Conservation (phyloP, 2,329 filamentous ascomycete genomes). For the Fusarium ambrosium region DNA sequence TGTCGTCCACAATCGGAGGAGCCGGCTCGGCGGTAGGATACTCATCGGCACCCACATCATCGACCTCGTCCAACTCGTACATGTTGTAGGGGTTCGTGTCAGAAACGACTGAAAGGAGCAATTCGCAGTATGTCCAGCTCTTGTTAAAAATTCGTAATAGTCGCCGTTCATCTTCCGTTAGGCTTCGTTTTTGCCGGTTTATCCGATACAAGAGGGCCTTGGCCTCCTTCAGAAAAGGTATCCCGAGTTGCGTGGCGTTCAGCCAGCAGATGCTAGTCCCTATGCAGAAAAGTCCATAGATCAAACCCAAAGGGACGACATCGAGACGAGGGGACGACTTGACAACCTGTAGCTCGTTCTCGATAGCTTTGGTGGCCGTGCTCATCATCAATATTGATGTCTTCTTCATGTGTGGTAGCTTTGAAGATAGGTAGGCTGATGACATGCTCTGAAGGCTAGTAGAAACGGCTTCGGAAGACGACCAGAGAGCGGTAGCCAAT, state of each 20-base stretch:
- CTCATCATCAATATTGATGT: conserved; percentile 52
- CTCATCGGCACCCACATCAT: conserved; percentile 28
- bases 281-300: conserved; percentile 56
- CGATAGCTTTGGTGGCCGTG: conserved; percentile 51
- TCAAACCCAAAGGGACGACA: conserved; percentile 51
- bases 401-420: conserved; percentile 52
- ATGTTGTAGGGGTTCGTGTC: conserved; percentile 46
- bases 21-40: conserved; percentile 29
- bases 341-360: conserved; percentile 48
- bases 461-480: conserved; percentile 54
- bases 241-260: conserved; percentile 50
- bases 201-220: conserved; percentile 46
- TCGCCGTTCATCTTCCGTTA: conserved; percentile 41
- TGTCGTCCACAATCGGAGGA: conserved; percentile 29
- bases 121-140: conserved; percentile 57
- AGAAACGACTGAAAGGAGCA: conserved; percentile 55
- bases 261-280: conserved; percentile 58
- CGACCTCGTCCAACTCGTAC: conserved; percentile 20
- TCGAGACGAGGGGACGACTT: conserved; percentile 31
- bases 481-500: conserved; percentile 54
- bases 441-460: conserved; percentile 59
- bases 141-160: conserved; percentile 55
- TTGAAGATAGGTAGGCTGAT: conserved; percentile 52
- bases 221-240: conserved; percentile 50
- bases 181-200: conserved; percentile 34